Evolutionary conservation across 805 yeast genomes (phyloP).

Genomic region (Sugiyamaella smithiae): DNA sequence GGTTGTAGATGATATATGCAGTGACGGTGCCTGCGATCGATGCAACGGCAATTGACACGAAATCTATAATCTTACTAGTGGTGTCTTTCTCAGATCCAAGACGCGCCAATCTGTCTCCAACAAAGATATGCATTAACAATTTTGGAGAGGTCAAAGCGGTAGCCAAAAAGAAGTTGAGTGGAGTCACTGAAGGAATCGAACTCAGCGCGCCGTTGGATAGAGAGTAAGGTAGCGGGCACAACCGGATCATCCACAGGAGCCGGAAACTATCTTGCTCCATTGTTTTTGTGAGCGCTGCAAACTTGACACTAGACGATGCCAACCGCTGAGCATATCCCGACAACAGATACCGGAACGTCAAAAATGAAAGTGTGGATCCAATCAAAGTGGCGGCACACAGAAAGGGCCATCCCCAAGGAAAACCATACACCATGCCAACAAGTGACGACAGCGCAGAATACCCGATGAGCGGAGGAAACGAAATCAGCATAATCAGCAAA

Average conservation of each 20-base stretch:
- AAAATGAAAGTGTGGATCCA: constrained; percentile 76
- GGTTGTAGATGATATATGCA: constrained; percentile 63
- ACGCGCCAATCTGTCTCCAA: constrained; percentile 70
- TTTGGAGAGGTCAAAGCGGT: constrained; percentile 80
- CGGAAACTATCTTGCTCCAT: constrained; percentile 67
- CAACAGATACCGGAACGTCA: constrained; percentile 60
- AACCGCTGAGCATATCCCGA: constrained; percentile 56
- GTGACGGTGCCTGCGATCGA: constrained; percentile 52
- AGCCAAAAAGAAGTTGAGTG: constrained; percentile 63
- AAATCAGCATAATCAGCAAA: constrained; percentile 55
- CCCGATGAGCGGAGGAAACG: constrained; percentile 91
- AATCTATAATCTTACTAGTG: constrained; percentile 55
- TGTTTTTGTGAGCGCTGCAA: constrained; percentile 72
- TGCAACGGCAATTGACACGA: constrained; percentile 59
- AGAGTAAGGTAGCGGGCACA: constrained; percentile 93
- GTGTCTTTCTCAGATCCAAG: constrained; percentile 55
- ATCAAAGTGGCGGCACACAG: constrained; percentile 63
- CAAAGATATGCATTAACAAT: constrained; percentile 66
- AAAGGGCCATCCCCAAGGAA: constrained; percentile 74
- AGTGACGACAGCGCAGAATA: constrained; percentile 64
- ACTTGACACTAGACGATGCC: constrained; percentile 57
- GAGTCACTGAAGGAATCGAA: constrained; percentile 71
- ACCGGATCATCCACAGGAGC: constrained; percentile 66
- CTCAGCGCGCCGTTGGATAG: constrained; percentile 90
- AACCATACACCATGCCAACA: constrained; percentile 81